These are phyloP conservation scores for Bisporella sp. DNA, from an alignment of 2,329 filamentous ascomycete species.

Conservation along the genomic window DNA sequence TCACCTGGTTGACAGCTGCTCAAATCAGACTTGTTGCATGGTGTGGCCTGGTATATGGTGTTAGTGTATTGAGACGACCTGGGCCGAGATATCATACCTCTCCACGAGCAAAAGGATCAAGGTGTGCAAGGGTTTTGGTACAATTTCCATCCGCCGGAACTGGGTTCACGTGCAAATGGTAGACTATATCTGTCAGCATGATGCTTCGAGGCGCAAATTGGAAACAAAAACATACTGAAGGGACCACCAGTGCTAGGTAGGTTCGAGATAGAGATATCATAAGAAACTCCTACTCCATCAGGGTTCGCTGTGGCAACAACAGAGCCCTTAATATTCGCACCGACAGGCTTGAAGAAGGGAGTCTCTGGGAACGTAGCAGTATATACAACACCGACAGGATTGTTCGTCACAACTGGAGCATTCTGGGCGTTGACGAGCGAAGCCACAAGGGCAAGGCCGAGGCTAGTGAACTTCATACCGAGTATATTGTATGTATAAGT, in stretches of 20 bases:
- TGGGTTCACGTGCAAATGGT: slow-evolving; percentile 63
- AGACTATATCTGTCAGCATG: slow-evolving; percentile 41
- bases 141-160: slow-evolving; percentile 66
- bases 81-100: slow-evolving; percentile 16
- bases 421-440: slow-evolving; percentile 26
- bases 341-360: slow-evolving; percentile 37
- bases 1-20: slow-evolving; percentile 71
- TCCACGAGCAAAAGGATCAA: slow-evolving; percentile 63
- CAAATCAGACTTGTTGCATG: slow-evolving; percentile 51
- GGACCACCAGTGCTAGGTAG: slow-evolving; percentile 50
- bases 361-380: slow-evolving; percentile 44
- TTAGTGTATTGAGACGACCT: slow-evolving; percentile 4
- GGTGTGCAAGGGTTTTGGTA: slow-evolving; percentile 57
- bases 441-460: slow-evolving; percentile 1
- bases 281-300: slow-evolving; percentile 47
- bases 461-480: slow-evolving; percentile 5
- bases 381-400: slow-evolving; percentile 48
- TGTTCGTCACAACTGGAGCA: slow-evolving; percentile 46
- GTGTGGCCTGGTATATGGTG: slow-evolving; percentile 37
- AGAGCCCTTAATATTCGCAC: slow-evolving; percentile 48
- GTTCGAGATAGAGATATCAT: slow-evolving; percentile 49
- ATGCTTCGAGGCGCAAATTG: not conserved
- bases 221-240: slow-evolving; percentile 43
- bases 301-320: slow-evolving; percentile 40
- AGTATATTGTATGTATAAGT: too few relatives aligned